Conservation (phyloP, 2,329 filamentous ascomycete species). For the Ophiocordyceps camponoti-rufipedis region DNA sequence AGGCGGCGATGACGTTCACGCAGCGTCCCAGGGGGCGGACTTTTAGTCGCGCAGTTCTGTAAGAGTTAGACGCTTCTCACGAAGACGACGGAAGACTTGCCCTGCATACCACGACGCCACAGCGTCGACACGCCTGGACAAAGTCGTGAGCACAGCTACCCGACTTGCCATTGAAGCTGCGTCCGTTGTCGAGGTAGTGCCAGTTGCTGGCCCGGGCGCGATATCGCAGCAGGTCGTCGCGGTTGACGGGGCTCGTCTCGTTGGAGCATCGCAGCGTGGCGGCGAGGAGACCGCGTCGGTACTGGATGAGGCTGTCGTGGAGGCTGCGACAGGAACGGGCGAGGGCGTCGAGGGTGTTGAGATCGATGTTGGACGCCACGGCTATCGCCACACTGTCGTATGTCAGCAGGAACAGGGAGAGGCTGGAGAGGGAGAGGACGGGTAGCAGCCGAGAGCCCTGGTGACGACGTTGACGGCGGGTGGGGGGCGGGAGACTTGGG, state of each 20-base stretch:
- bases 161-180: conserved; percentile 44
- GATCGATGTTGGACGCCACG: conserved; percentile 61
- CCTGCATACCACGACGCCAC: conserved; percentile 61
- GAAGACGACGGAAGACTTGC: conserved; percentile 28
- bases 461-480: not conserved
- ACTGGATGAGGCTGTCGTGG: conserved; percentile 60
- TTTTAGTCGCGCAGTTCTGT: conserved; percentile 82
- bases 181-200: conserved; percentile 39
- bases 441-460: not conserved
- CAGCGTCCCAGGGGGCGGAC: conserved; percentile 48
- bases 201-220: conserved; percentile 37
- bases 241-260: conserved; percentile 38
- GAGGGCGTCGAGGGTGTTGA: conserved; percentile 72
- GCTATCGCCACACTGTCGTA: conserved; percentile 53
- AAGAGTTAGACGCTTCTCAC: not conserved
- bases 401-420: not conserved
- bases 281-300: conserved; percentile 52
- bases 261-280: conserved; percentile 68
- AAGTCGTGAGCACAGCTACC: conserved; percentile 72
- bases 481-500: not conserved
- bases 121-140: conserved; percentile 68
- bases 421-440: not conserved
- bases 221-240: conserved; percentile 37
- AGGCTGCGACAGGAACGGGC: conserved; percentile 69
- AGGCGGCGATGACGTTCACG: conserved; percentile 65